A percentile compares a stretch with the other conserved stretches of the same genome.
Evolutionary conservation across 345 rosid species (phyloP).

Genomic region (Dipteronia sinensis): DNA sequence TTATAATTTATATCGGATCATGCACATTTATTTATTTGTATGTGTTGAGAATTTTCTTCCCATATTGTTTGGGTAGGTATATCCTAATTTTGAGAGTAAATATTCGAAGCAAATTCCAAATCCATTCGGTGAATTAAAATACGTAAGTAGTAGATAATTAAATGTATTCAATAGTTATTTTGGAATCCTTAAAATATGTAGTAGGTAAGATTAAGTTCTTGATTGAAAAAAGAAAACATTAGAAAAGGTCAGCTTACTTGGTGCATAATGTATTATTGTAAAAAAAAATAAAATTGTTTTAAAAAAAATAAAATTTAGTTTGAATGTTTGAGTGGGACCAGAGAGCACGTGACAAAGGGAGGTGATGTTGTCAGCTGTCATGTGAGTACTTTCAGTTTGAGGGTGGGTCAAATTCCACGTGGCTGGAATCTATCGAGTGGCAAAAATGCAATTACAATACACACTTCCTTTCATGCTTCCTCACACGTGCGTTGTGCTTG

Average conservation of each 20-base stretch:
- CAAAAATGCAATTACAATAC: background rate
- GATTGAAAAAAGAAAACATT: too few species aligned
- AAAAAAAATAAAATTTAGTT: background rate
- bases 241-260: too few species aligned
- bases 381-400: slow-evolving; percentile 39
- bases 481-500: slow-evolving; percentile 50
- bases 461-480: slow-evolving; percentile 34
- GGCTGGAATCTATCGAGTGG: slow-evolving; percentile 28
- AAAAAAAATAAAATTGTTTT: too few species aligned
- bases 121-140: background rate
- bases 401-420: slow-evolving; percentile 37
- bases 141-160: background rate
- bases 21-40: too few species aligned
- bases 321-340: slow-evolving; percentile 26
- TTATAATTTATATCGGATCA: too few species aligned
- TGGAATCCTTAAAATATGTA: background rate
- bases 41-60: too few species aligned
- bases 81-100: too few species aligned
- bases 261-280: too few species aligned
- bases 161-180: background rate
- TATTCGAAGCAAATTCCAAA: too few species aligned
- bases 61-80: too few species aligned
- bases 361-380: slow-evolving; percentile 58
- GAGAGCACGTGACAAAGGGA: slow-evolving; percentile 62
- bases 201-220: too few species aligned